Conservation (phyloP, 768 basidiomycete genomes). For the Tubosaeta brunneosetosa region DNA sequence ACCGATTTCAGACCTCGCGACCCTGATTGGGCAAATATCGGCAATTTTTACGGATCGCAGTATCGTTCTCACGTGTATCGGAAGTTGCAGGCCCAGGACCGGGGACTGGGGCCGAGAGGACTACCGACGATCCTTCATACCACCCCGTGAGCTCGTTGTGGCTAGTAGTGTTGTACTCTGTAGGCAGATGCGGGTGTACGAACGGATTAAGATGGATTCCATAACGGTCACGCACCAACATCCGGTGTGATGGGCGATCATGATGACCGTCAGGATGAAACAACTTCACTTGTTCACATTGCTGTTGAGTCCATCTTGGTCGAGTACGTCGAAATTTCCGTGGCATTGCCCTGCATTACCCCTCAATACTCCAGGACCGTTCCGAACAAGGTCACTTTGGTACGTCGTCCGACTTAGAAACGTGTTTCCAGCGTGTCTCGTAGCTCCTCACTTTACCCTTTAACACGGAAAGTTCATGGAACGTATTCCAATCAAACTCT, state of each 20-base stretch:
- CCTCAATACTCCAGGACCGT: constrained; percentile 7
- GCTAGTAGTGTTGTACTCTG: background rate
- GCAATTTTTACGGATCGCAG: constrained; percentile 28
- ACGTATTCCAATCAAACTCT: constrained; percentile 18
- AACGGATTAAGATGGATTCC: background rate
- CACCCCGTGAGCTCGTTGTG: constrained; percentile 16
- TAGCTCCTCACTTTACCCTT: constrained; percentile 20
- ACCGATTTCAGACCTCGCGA: constrained; percentile 19
- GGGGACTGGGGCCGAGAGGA: constrained; percentile 24
- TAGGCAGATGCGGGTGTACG: constrained; percentile 6
- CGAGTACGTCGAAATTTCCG: constrained; percentile 19
- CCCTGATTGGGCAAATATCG: constrained; percentile 26
- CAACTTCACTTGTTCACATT: constrained; percentile 7
- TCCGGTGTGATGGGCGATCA: background rate
- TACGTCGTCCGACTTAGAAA: constrained; percentile 20
- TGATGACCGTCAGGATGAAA: background rate
- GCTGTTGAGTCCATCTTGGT: background rate
- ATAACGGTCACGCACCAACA: background rate
- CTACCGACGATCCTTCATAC: constrained; percentile 25
- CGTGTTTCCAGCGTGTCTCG: constrained; percentile 28
- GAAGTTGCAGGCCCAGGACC: constrained; percentile 28
- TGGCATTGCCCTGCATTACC: constrained; percentile 8
- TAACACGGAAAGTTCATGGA: constrained; percentile 22
- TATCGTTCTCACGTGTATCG: constrained; percentile 29
- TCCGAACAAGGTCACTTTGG: constrained; percentile 17